Conservation (phyloP, 2,329 filamentous ascomycete genomes). For the Fusarium abutilonis region DNA sequence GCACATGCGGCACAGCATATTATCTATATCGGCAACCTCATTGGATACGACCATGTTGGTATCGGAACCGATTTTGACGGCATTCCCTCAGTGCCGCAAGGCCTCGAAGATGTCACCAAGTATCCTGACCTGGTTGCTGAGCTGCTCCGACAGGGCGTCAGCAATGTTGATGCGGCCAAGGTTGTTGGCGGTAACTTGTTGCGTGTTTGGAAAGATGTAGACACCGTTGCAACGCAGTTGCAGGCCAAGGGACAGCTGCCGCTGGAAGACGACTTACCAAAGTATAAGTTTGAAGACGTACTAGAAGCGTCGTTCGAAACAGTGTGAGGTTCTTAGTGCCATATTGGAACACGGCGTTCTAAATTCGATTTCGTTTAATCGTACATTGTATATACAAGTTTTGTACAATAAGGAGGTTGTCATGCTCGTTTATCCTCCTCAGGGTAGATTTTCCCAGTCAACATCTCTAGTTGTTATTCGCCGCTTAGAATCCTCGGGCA, state of each 20-base stretch:
- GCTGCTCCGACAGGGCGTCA: conserved; percentile 76
- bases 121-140: conserved; percentile 82
- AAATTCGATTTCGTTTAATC: conserved; percentile 38
- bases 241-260: conserved; percentile 65
- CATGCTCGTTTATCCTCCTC: conserved; percentile 8
- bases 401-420: conserved; percentile 43
- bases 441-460: conserved; percentile 1
- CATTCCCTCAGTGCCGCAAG: conserved; percentile 71
- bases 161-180: conserved; percentile 76
- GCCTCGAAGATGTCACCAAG: conserved; percentile 85
- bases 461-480: conserved; percentile 5
- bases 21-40: conserved; percentile 79
- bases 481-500: background rate
- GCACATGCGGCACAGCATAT: conserved; percentile 83
- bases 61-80: conserved; percentile 92
- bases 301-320: conserved; percentile 2
- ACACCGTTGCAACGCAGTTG: conserved; percentile 73
- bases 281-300: conserved; percentile 26
- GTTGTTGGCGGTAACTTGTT: conserved; percentile 83
- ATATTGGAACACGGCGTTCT: conserved; percentile 13
- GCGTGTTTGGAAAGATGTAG: conserved; percentile 84
- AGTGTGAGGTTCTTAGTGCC: conserved; percentile 7
- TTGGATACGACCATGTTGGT: conserved; percentile 89
- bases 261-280: conserved; percentile 61
- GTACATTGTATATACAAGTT: conserved; percentile 48